These are phyloP conservation scores for Sugiyamaella valdiviana DNA, from an alignment of 805 yeast genomes.

Conservation along the genomic window DNA sequence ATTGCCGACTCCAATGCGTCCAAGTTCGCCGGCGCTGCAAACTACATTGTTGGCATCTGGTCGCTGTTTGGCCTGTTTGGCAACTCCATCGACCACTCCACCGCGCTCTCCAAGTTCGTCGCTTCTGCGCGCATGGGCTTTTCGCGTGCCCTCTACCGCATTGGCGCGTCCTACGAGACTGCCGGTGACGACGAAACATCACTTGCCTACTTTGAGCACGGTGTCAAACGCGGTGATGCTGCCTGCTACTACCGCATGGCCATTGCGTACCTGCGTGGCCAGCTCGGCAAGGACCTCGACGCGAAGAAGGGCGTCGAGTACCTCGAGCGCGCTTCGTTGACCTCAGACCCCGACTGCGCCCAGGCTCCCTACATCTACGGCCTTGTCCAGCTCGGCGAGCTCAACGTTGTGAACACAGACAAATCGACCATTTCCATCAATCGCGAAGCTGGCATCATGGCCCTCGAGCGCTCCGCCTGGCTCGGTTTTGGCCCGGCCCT, in stretches of 20 bases:
- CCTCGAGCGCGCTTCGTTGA: slow-evolving; percentile 25
- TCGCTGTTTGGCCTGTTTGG: slow-evolving; percentile 26
- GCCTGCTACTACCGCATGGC: slow-evolving; percentile 36
- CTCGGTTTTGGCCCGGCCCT: slow-evolving; percentile 35
- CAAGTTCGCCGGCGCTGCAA: slow-evolving; percentile 24
- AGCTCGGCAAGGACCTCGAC: slow-evolving; percentile 27
- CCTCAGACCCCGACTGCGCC: slow-evolving; percentile 35
- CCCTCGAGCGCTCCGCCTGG: slow-evolving; percentile 32
- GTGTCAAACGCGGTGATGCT: slow-evolving; percentile 32
- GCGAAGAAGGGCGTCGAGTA: slow-evolving; percentile 21
- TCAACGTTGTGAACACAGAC: slow-evolving; percentile 9
- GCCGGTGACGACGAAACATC: slow-evolving; percentile 29
- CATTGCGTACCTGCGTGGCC: slow-evolving; percentile 31
- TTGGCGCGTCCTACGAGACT: slow-evolving; percentile 32
- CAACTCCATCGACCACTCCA: slow-evolving; percentile 12
- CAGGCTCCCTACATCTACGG: slow-evolving; percentile 36
- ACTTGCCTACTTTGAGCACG: slow-evolving; percentile 30
- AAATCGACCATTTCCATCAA: neutral
- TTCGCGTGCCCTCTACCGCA: slow-evolving; percentile 33
- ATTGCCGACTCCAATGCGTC: slow-evolving; percentile 18
- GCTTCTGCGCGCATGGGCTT: slow-evolving; percentile 30
- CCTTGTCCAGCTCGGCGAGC: slow-evolving; percentile 32
- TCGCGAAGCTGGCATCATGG: slow-evolving; percentile 23
- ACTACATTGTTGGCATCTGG: slow-evolving; percentile 29
- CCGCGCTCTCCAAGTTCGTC: slow-evolving; percentile 26